Percentiles rank a stretch among this genome's conserved stretches.
phyloP scores from a whole-genome alignment of 2,329 filamentous ascomycete species.

The Sporothrix curviconia region DNA sequence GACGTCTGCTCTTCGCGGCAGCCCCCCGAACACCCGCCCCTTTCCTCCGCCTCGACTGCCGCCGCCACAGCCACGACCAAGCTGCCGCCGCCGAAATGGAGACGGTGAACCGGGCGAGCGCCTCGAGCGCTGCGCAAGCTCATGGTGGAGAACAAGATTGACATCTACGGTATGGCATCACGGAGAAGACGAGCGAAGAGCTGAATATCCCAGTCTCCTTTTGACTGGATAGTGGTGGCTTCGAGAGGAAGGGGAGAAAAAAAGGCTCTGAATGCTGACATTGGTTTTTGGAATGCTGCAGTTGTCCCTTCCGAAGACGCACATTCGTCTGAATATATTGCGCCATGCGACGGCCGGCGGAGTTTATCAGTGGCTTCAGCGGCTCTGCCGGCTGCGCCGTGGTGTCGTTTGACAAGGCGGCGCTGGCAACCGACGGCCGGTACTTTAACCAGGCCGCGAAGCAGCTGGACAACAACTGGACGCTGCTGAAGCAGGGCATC shows the following conservation, averaged over 20 bases:
- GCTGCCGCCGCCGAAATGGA: conserved; percentile 49
- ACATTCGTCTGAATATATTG: conserved; percentile 97
- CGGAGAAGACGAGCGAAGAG: neutral
- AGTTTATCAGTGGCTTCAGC: conserved; percentile 88
- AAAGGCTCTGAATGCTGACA: neutral
- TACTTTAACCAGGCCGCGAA: conserved; percentile 96
- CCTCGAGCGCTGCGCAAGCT: conserved; percentile 70
- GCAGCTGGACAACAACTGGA: conserved; percentile 88
- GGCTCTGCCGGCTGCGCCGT: conserved; percentile 93
- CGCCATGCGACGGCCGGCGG: conserved; percentile 87
- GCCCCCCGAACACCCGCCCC: neutral
- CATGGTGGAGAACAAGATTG: conserved; percentile 81
- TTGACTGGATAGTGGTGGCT: neutral
- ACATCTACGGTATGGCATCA: conserved; percentile 72
- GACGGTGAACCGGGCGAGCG: conserved; percentile 67
- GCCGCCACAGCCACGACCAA: conserved; percentile 3
- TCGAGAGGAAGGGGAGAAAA: neutral
- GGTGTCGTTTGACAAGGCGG: conserved; percentile 77
- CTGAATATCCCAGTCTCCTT: too few relatives aligned
- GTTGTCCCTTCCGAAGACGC: conserved; percentile 96
- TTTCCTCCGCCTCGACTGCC: neutral
- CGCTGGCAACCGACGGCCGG: conserved; percentile 86
- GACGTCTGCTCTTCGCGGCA: too few relatives aligned
- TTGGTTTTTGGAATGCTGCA: conserved; percentile 30
- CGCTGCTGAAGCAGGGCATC: conserved; percentile 82